Evolutionary conservation across 2,329 filamentous ascomycete genomes (phyloP).

Genomic region (Pseudocercospora vitis): DNA sequence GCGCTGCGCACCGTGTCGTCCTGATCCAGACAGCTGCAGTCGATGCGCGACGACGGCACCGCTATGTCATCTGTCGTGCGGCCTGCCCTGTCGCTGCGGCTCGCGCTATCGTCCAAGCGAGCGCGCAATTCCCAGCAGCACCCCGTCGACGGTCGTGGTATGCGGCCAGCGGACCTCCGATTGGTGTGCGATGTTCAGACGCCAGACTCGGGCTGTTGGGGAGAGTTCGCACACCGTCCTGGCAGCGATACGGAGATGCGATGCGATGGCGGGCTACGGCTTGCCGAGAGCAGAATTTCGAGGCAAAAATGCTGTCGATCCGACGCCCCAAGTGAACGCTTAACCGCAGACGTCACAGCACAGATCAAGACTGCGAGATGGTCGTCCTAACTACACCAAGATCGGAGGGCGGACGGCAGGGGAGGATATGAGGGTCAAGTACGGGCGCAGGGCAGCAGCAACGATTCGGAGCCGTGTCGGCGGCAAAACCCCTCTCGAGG

Average conservation of each 20-base stretch:
- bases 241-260: conserved; percentile 16
- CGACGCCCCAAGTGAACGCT: conserved; percentile 4
- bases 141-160: conserved; percentile 5
- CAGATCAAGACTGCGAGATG: conserved; percentile 7
- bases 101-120: background rate
- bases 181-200: background rate
- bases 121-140: conserved; percentile 1
- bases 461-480: background rate
- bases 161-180: background rate
- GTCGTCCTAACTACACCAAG: conserved; percentile 1
- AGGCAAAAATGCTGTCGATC: conserved; percentile 6
- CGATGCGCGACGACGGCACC: conserved; percentile 13
- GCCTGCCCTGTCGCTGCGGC: conserved; percentile 11
- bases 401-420: background rate
- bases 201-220: conserved; percentile 9
- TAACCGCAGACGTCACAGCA: conserved; percentile 10
- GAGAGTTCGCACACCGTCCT: conserved; percentile 4
- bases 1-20: conserved; percentile 17
- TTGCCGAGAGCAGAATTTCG: conserved; percentile 9
- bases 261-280: conserved; percentile 11
- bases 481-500: background rate
- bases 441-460: background rate
- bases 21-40: conserved; percentile 17
- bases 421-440: conserved; percentile 2
- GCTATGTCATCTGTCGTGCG: conserved; percentile 26